phyloP scores from a whole-genome alignment of 108 stramenopile species.

The Stephanodiscus triporus region DNA sequence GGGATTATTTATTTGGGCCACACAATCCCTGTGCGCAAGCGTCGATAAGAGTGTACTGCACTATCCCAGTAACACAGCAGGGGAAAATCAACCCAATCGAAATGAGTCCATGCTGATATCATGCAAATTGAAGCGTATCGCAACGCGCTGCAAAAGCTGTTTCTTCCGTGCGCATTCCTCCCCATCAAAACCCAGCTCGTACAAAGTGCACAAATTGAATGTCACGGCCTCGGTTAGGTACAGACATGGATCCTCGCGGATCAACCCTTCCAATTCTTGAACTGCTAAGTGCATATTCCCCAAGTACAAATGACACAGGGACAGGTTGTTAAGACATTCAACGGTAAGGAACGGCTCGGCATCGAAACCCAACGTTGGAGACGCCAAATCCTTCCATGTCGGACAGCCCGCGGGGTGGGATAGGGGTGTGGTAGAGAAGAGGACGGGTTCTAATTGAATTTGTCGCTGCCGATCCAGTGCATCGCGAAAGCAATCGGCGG shows the following conservation, averaged over 20 bases:
- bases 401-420: constrained; percentile 24
- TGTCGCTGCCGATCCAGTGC: constrained; percentile 52
- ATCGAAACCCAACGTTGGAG: constrained; percentile 49
- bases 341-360: constrained; percentile 49
- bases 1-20: too few species aligned
- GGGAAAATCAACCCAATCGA: constrained; percentile 51
- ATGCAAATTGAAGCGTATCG: constrained; percentile 86
- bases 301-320: constrained; percentile 78
- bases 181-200: constrained; percentile 85
- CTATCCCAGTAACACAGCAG: neutral
- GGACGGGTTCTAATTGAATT: neutral
- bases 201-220: constrained; percentile 94
- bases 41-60: neutral
- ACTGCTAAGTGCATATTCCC: constrained; percentile 68
- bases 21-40: too few species aligned
- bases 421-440: neutral
- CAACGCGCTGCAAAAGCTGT: constrained; percentile 76
- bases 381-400: constrained; percentile 35
- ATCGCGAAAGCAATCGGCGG: constrained; percentile 54
- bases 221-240: constrained; percentile 86
- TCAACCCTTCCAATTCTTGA: constrained; percentile 69
- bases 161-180: constrained; percentile 76
- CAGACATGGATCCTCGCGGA: constrained; percentile 77
- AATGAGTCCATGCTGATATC: constrained; percentile 88
- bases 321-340: constrained; percentile 78